Base-by-base conservation (phyloP, 257 asterid genomes). In the Handroanthus guayacan region DNA sequence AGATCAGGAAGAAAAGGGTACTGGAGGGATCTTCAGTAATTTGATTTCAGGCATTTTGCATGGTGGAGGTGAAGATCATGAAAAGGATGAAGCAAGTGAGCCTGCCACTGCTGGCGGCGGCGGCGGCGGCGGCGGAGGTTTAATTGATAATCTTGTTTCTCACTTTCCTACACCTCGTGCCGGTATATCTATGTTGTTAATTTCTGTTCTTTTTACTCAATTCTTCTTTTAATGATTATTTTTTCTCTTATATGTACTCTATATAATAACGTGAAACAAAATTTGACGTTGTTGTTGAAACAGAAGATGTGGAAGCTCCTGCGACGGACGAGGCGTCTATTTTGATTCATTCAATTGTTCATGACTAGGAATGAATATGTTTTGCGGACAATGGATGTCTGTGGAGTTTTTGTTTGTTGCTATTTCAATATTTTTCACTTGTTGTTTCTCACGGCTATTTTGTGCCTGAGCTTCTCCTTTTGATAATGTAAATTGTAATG, bases 311-410 rank as follows among this genome's bases (percentile, higher is more conserved):
- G 68, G 83, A 82, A 62, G 88, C 78, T 52, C 92, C 91, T 0
- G 85, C 80, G 1, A 70, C 89, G 2, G 97, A 92, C 6, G 97
- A 92, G 80, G 96, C 97, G 52, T 92, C 90, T 65, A 87, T 92
- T 2, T 82, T 90, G 75, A 88, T 92, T 63, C 97, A 92, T 77
- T 87, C 94, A 0, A 75, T 92, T 70, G 90, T 92, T 47, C 97
- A 82, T 79, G 97, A 92, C 82, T 91, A 85, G 80, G 9, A 41
- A 41, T 41, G 6, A 8, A 2, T 41, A 0, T 41, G 1, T 41
- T 41, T 41, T 1, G 45, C 45, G 8, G 45, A 5, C 45, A 6
- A 39, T 39, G 44, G 6, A 41, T 41, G 45, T 4, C 45, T 8
- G 1, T 5, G 45, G 45, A 41, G 5, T 41, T 5, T 41, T 41